These are phyloP conservation scores for Rhododendron ferrugineum DNA, from an alignment of 148 eudicot genomes.

Conservation along the genomic window DNA sequence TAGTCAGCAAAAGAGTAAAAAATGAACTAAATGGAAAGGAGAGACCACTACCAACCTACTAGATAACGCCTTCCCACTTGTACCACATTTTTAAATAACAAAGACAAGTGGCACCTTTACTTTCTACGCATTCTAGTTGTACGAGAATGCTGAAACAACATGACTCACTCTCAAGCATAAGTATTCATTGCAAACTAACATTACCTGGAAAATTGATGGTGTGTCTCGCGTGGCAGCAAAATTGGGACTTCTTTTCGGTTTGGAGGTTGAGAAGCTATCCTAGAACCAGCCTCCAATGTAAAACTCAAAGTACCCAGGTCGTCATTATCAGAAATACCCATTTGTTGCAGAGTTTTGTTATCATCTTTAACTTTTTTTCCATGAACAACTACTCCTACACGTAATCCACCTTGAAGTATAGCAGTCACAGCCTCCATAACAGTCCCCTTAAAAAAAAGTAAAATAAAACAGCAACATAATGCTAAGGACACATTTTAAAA, in stretches of 20 bases:
- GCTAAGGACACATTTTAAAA: neutral
- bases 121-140: neutral
- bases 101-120: neutral
- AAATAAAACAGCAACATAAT: conserved; percentile 6
- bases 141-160: neutral
- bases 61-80: neutral
- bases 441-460: conserved; percentile 46
- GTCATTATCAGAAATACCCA: conserved; percentile 60
- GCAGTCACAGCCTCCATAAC: conserved; percentile 83
- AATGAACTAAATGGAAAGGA: neutral
- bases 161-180: neutral
- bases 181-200: neutral
- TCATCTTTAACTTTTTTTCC: conserved; percentile 92
- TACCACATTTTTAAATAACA: neutral
- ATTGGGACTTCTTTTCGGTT: conserved; percentile 31
- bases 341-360: conserved; percentile 68
- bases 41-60: neutral
- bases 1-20: neutral
- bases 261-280: conserved; percentile 35
- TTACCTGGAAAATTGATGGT: conserved; percentile 54
- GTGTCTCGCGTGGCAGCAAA: conserved; percentile 32
- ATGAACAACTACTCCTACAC: conserved; percentile 79
- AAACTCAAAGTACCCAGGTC: conserved; percentile 68
- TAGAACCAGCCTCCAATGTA: conserved; percentile 64
- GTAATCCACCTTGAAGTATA: conserved; percentile 67